Evolutionary conservation across 371 early-diverging fungal genomes (phyloP).

Genomic region (Chytridiales sp.): DNA sequence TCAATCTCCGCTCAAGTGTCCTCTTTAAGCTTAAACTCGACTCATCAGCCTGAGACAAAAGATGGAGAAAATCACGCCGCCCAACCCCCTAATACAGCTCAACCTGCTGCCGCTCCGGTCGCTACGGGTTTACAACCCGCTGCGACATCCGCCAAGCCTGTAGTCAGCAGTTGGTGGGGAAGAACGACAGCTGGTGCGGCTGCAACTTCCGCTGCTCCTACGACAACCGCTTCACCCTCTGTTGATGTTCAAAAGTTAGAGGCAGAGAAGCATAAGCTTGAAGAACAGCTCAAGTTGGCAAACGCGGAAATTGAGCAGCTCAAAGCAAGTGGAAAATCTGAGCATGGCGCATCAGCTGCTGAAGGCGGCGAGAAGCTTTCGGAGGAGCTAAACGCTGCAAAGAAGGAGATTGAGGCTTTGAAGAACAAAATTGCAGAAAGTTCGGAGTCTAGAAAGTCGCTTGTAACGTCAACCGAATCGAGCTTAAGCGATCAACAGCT

Average conservation of each 20-base stretch:
- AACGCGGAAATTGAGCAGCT: slow-evolving; percentile 21
- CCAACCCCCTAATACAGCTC: too few relatives aligned
- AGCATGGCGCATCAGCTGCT: too few relatives aligned
- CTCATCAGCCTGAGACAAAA: too few relatives aligned
- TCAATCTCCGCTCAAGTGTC: too few relatives aligned
- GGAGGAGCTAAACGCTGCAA: not conserved
- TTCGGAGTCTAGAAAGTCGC: not conserved
- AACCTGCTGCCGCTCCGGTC: too few relatives aligned
- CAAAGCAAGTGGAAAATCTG: too few relatives aligned
- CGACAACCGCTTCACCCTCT: not conserved
- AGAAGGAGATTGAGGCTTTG: not conserved
- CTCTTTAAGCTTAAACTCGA: too few relatives aligned
- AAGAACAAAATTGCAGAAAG: not conserved
- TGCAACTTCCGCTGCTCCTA: not conserved
- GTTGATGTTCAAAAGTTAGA: not conserved
- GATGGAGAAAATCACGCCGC: too few relatives aligned
- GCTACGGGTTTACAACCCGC: too few relatives aligned
- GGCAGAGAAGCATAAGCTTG: slow-evolving; percentile 11
- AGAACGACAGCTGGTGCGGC: not conserved
- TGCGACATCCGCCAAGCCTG: not conserved
- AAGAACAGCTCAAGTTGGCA: slow-evolving; percentile 21
- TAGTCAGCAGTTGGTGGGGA: not conserved
- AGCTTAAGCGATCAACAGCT: not conserved
- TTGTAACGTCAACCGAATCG: slow-evolving; percentile 6
- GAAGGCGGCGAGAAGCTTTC: not conserved